Evolutionary conservation across 176 grass and related monocot species (phyloP), one percentile per base, ranked within the genome.

Genomic region (Lolium multiflorum): DNA sequence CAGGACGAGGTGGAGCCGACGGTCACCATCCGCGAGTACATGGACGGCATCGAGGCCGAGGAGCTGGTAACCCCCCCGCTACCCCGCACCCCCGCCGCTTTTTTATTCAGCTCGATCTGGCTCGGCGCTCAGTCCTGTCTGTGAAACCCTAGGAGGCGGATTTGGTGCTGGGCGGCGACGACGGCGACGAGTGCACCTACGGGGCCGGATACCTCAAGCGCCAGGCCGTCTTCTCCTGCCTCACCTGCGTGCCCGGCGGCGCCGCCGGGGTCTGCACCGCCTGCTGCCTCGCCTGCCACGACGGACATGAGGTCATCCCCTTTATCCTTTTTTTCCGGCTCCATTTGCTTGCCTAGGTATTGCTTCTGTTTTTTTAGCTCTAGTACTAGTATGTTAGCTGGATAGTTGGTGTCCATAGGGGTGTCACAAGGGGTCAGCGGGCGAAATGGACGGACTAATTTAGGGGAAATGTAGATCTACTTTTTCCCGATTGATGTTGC

Each of bases 121-220:
- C 17, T n/a, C 16, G 22, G 21, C 3, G 44, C 46, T 50, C 44
- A 49, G 6, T 26, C 15, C 0, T 73, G 83, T 3, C 41, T 2
- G 17, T 2, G 58, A 68, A 83, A 91, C 80, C 50, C 73, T 89
- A 98, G 97, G 94, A 96, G 78, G 97, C 87, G 17, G 94, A 98
- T 88, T 89, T 98, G 86, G 93, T 98, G 56, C 82, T 98, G 71
- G 97, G 97, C 51, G 97, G 94, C 16, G 97, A 98, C 82, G 97
- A 98, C 25, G 97, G 97, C 59, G 91, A 94, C 84, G 97, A 96
- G 71, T 98, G 97, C 94, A 98, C 97, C 63, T 98, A 96, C 82
- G 86, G 79, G 43, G 84, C 74, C 49, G 92, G 97, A 3, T 96
- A 96, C 88, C 88, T 96, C 90, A 99, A 91, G 77, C 93, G 97